These are phyloP conservation scores for Domatiomyces globalis DNA, from an alignment of 2,329 filamentous ascomycete genomes.

Conservation along the genomic window DNA sequence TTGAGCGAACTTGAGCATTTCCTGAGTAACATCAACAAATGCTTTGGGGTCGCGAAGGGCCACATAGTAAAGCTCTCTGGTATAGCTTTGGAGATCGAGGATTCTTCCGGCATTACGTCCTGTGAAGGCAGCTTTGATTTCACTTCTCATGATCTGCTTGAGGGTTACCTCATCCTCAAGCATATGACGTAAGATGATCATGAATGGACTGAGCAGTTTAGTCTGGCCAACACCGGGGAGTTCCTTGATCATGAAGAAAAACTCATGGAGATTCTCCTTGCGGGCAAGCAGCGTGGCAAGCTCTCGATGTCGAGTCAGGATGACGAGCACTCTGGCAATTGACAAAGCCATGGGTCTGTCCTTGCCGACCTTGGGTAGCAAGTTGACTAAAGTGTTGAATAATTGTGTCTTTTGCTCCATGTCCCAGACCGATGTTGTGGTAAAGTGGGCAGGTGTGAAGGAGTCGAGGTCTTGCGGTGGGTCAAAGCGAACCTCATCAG, in stretches of 20 bases:
- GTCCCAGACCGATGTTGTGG: constrained; percentile 47
- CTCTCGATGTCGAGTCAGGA: constrained; percentile 65
- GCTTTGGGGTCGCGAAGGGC: constrained; percentile 68
- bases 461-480: constrained; percentile 34
- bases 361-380: constrained; percentile 76
- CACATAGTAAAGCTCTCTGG: constrained; percentile 63
- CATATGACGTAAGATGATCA: constrained; percentile 80
- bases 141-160: constrained; percentile 78
- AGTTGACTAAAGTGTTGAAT: constrained; percentile 63
- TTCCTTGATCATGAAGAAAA: constrained; percentile 94
- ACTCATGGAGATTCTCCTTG: constrained; percentile 72
- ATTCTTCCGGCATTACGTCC: constrained; percentile 37
- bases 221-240: constrained; percentile 65
- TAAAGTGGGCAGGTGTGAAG: constrained; percentile 40
- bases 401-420: constrained; percentile 54
- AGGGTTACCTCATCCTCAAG: constrained; percentile 87
- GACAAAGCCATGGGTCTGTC: constrained; percentile 74
- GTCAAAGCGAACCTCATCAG: constrained; percentile 57
- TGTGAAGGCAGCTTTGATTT: constrained; percentile 69
- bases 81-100: constrained; percentile 57
- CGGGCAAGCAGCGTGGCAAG: constrained; percentile 66
- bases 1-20: constrained; percentile 55
- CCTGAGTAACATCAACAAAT: constrained; percentile 77
- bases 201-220: constrained; percentile 55
- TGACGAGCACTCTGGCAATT: constrained; percentile 67